phyloP scores from a whole-genome alignment of 306 rosid species.

The Ormosia emarginata region DNA sequence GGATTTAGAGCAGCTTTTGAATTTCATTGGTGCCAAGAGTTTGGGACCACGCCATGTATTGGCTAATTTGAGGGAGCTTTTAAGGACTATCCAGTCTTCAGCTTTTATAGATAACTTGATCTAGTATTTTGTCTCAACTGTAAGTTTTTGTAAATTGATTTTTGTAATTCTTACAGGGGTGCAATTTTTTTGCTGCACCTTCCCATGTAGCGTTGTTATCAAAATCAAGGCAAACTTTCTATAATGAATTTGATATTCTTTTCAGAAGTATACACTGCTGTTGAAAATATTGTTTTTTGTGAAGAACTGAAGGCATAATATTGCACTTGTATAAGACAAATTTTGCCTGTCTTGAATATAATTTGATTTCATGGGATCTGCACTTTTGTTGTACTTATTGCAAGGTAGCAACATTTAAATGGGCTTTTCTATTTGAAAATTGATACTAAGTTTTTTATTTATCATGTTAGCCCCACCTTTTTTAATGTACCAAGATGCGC shows the following conservation, averaged over 20 bases:
- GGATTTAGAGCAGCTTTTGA: conserved; percentile 97
- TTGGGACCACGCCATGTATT: conserved; percentile 89
- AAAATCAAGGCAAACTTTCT: conserved; percentile 18
- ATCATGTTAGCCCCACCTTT: too few species aligned
- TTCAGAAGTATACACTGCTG: neutral
- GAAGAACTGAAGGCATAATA: neutral
- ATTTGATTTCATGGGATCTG: neutral
- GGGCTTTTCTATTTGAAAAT: neutral
- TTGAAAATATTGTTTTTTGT: neutral
- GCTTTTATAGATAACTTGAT: conserved; percentile 57
- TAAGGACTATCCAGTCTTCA: conserved; percentile 72
- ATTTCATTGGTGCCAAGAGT: conserved; percentile 78
- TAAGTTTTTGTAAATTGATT: conserved; percentile 53
- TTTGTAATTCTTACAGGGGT: conserved; percentile 59
- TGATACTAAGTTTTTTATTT: neutral
- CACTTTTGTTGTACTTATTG: neutral
- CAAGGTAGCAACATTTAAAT: neutral
- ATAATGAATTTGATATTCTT: conserved; percentile 26
- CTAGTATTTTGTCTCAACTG: conserved; percentile 19
- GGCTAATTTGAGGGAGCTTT: conserved; percentile 93
- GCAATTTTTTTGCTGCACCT: conserved; percentile 84
- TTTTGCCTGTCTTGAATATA: neutral
- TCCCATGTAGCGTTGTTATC: conserved; percentile 36
- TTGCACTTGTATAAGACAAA: neutral
- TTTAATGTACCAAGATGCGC: too few species aligned